Conservation (phyloP, 305 asterid genomes). For the Nicotiana rustica region DNA sequence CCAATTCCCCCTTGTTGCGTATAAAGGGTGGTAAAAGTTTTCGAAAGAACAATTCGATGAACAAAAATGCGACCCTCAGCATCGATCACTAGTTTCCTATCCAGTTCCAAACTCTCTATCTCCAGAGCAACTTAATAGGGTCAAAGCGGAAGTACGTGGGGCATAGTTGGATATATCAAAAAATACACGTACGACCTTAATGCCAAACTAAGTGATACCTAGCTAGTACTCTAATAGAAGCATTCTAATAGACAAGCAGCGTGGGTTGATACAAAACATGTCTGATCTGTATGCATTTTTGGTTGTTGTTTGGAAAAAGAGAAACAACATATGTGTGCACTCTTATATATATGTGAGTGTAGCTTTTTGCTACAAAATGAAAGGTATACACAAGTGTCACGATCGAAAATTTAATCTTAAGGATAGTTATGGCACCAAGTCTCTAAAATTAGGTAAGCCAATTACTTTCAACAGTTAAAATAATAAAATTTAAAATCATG, state of each 20-base stretch:
- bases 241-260: background rate
- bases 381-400: background rate
- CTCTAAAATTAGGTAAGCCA: too few relatives aligned
- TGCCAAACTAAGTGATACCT: background rate
- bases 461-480: too few relatives aligned
- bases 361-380: background rate
- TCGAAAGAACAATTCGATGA: background rate
- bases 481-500: too few relatives aligned
- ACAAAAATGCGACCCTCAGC: background rate
- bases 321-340: background rate
- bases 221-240: background rate
- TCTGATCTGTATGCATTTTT: background rate
- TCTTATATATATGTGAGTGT: background rate
- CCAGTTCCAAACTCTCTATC: conserved; percentile 4
- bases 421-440: too few relatives aligned
- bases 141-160: background rate
- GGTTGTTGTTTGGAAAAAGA: conserved; percentile 5
- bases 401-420: too few relatives aligned
- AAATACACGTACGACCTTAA: background rate
- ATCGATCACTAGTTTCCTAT: background rate
- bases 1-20: background rate
- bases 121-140: background rate
- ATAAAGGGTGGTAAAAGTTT: background rate
- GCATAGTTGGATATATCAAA: background rate
- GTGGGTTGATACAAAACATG: background rate